phyloP scores from a whole-genome alignment of 192 early-diverging fungal genomes.

The Radiomyces spectabilis region DNA sequence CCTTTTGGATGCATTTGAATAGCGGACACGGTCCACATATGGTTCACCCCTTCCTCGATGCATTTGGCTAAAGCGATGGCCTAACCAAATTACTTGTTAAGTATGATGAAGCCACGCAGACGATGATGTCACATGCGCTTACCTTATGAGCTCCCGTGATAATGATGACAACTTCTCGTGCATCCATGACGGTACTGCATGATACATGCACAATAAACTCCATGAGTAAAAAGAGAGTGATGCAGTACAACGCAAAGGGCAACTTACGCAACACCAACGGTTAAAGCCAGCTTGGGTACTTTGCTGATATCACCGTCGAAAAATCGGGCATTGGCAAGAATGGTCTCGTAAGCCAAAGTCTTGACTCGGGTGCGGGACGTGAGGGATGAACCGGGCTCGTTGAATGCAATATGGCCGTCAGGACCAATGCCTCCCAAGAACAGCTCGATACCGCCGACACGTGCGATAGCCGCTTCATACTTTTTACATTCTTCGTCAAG shows the following conservation, averaged over 20 bases:
- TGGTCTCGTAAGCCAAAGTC: constrained; percentile 81
- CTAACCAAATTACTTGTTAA: too few relatives aligned
- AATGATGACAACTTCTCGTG: constrained; percentile 73
- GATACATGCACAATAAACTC: neutral
- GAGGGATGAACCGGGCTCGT: constrained; percentile 78
- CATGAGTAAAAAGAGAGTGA: neutral
- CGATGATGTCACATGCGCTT: constrained; percentile 39
- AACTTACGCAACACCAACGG: constrained; percentile 71
- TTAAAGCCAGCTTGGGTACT: constrained; percentile 79
- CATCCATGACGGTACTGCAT: constrained; percentile 73
- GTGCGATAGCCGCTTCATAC: constrained; percentile 72
- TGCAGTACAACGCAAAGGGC: too few relatives aligned
- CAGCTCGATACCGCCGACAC: constrained; percentile 80
- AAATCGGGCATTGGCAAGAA: constrained; percentile 79
- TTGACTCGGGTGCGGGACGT: constrained; percentile 75
- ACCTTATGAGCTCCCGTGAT: constrained; percentile 80
- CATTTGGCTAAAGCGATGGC: constrained; percentile 14
- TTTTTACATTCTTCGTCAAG: constrained; percentile 69
- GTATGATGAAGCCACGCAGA: neutral
- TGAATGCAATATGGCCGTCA: constrained; percentile 85
- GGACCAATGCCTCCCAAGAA: constrained; percentile 85
- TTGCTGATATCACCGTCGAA: constrained; percentile 77
- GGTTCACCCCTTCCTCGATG: constrained; percentile 60
- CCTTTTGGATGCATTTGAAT: constrained; percentile 77
- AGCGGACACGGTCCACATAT: constrained; percentile 82